These are phyloP conservation scores for Didymella lethalis DNA, from an alignment of 2,329 filamentous ascomycete genomes.

Conservation along the genomic window DNA sequence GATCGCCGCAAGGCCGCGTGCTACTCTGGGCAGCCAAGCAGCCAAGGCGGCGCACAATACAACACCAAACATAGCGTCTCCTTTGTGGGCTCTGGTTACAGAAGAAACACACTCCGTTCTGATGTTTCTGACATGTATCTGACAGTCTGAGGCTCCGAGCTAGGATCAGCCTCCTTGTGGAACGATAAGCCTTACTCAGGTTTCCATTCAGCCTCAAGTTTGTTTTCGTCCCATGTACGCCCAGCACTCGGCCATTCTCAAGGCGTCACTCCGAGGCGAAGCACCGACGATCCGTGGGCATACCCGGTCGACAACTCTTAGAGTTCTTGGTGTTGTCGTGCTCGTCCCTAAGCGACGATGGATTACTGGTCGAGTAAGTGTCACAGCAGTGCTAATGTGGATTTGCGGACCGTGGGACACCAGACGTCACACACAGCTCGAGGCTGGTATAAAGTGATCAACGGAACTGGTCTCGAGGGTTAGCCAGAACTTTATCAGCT, in stretches of 20 bases:
- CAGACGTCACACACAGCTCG: constrained; percentile 13
- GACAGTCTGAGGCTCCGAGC: background rate
- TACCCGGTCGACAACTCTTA: constrained; percentile 1
- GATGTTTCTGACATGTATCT: constrained; percentile 17
- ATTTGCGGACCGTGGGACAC: constrained; percentile 10
- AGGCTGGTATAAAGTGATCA: constrained; percentile 12
- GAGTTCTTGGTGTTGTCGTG: background rate
- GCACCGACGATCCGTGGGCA: constrained; percentile 8
- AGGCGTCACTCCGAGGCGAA: constrained; percentile 18
- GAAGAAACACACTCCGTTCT: constrained; percentile 1
- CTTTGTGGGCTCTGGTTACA: background rate
- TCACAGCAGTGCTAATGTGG: constrained; percentile 7
- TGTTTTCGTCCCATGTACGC: constrained; percentile 19
- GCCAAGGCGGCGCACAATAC: constrained; percentile 12
- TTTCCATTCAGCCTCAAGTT: constrained; percentile 20
- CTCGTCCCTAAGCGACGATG: background rate
- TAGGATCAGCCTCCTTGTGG: background rate
- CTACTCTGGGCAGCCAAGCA: constrained; percentile 20
- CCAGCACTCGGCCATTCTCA: constrained; percentile 16
- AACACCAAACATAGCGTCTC: constrained; percentile 3
- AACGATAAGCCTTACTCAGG: constrained; percentile 13
- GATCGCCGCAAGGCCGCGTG: constrained; percentile 21
- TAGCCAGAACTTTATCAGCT: background rate
- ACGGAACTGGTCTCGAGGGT: background rate
- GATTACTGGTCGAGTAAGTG: constrained; percentile 6